Base-by-base conservation (phyloP, 129 eudicot species). In the Artemisia tridentata region DNA sequence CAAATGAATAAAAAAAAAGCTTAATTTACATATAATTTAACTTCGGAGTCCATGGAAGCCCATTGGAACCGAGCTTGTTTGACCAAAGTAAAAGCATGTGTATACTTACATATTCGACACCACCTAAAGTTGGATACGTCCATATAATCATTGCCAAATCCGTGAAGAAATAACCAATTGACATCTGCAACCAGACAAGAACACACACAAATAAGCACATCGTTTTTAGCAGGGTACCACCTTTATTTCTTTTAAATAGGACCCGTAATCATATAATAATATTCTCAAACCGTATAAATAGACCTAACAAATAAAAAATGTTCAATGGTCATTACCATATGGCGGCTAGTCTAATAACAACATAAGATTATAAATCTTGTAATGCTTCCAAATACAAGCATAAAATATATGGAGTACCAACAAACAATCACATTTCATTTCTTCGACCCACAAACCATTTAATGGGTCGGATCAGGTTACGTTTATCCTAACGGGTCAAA, bases 91-190 rank as follows among this genome's bases (percentile, higher is more conserved):
- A 20, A 60, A 19, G 18, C 31, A 59, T 46, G 11, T 47, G 48
- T 52, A n/a, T 77, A 82, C 98, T 93, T 82, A 93, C 98, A 86
- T 83, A 93, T 75, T 93, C 98, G 65, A 79, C 16, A 38, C 98
- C 98, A 6, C 98, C 98, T 78, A 93, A 82, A 61, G 88, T 80
- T 15, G 98, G 98, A 84, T 75, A 87, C 29, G 86, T 65, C 88
- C 92, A 93, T 23, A 93, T 41, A 50, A 93, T 87, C 97, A 93
- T 89, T 68, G 85, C 86, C 81, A 90, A 81, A 73, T 93, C 97
- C 1, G 97, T 63, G 69, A 87, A 23, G 75, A 93, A 93, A 80
- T 93, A 93, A 41, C 98, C 98, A 63, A 82, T 75, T 7, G 98
- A 93, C 11, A 93, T 81, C 98, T 93, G 96, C 43, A 74, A 14